Base-by-base conservation (phyloP, 345 rosid species). In the Lenwebbia sp. region DNA sequence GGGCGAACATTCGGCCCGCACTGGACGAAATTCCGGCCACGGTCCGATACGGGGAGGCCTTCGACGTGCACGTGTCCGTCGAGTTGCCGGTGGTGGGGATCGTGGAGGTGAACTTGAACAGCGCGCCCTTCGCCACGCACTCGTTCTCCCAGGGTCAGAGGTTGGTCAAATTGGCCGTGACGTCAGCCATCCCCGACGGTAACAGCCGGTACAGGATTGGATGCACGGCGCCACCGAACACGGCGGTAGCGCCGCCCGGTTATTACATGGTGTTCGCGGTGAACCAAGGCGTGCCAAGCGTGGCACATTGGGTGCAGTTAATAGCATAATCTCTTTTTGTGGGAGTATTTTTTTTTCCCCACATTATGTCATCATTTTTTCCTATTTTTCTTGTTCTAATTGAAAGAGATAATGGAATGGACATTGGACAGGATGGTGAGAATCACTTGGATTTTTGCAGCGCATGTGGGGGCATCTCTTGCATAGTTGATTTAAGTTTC, bases 241-340 rank as follows among this genome's bases (percentile, higher is more conserved):
- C 94, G 8, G 95, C 92, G 82, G 95, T 95, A 82, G 94, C 99
- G 87, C 98, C 98, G 6, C 98, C 98, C 3, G 95, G 97, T 14
- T 97, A 96, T 85, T 97, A 97, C 83, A 97, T 97, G 99, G 95
- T 92, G 0, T 97, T 96, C 50, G 96, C 94, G 0, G 96, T 96
- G 30, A 96, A 96, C 76, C 96, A 94, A 62, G 98, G 96, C 10
- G 98, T 97, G 89, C 99, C 99, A n/a, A 94, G 99, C 86, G 86
- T 92, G 1, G 99, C 98, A 6, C 90, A 93, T 10, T 97, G 99
- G 99, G 92, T 97, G 40, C 99, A 92, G 84, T 86, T 96, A 87
- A 91, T 91, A 49, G 60, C 92, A 55, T 92, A 54, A 90, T n/a
- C 89, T 82, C 21, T 33, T 65, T 65, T 17, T 22, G 78, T 17